Evolutionary conservation across 2,329 filamentous ascomycete genomes (phyloP), one percentile per base, ranked within the genome.

Genomic region (Pseudocercospora vitis): DNA sequence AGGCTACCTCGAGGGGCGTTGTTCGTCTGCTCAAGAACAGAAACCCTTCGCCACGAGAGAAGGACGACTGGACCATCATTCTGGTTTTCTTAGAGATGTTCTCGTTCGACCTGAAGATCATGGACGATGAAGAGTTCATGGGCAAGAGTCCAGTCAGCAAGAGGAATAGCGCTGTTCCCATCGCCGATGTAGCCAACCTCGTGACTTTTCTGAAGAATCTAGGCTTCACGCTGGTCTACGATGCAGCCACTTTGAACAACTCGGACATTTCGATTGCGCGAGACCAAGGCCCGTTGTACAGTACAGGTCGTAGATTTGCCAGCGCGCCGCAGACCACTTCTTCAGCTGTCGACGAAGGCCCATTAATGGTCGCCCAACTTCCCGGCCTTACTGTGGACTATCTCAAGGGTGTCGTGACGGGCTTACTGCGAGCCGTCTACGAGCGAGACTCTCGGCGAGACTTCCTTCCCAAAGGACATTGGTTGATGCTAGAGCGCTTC

Each of bases 1-100:
- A 73, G 51, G 73, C 71, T 11, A 82, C 86, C 61, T 80, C 84
- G 0, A 76, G 78, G 16, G 76, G 78, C 50, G 82, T 84, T 8
- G 73, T 88, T 11, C 71, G 75, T 2, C 70, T 86, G n/a, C 69
- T 86, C 29, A 78, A 66, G 66, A 74, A 33, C 67, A 57, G 59
- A 3, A 50, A 48, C 5, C 58, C 63, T 12, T 49, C 57, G 7
- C 18, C 49, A 19, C 64, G 42, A 24, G 64, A 47, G 49, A 79
- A 74, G 45, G 81, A 85, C 61, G 90, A 97, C 67, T 99, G 94
- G 94, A 85, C 87, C 14, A 85, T 94, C 1, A 83, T 96, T 35
- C 77, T 97, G 0, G 80, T 99, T 0, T 97, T 99, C 67, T 79
- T 99, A 4, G 94, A 99, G 65, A 80, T 99, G 0, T 99, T 96